These are phyloP conservation scores for Scolecobasidium constrictum DNA, from an alignment of 2,329 filamentous ascomycete genomes.

Conservation along the genomic window DNA sequence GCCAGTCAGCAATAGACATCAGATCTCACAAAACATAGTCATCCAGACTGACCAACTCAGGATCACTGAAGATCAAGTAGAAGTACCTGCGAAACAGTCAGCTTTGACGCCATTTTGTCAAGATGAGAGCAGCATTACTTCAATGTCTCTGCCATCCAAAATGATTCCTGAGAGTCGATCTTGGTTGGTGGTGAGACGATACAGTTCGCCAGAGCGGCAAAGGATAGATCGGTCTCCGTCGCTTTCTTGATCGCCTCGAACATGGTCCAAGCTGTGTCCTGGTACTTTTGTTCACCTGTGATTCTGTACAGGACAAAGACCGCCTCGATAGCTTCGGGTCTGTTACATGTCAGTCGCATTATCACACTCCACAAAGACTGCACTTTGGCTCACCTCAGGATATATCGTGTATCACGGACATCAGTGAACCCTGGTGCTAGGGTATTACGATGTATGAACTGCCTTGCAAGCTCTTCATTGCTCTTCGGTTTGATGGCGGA, in stretches of 20 bases:
- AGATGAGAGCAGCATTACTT: too few species aligned
- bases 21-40: constrained; percentile 45
- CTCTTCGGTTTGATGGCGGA: constrained; percentile 1
- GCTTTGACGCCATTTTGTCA: too few species aligned
- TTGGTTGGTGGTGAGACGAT: constrained; percentile 23
- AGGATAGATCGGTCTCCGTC: constrained; percentile 33
- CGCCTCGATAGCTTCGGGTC: constrained; percentile 49
- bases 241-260: constrained; percentile 33
- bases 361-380: too few species aligned
- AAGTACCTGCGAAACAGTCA: constrained; percentile 56
- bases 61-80: constrained; percentile 66
- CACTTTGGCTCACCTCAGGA: constrained; percentile 23
- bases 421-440: constrained; percentile 33
- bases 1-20: neutral
- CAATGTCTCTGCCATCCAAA: constrained; percentile 82
- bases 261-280: constrained; percentile 39
- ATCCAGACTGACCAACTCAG: constrained; percentile 54
- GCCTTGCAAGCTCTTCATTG: constrained; percentile 4
- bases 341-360: too few species aligned
- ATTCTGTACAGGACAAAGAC: constrained; percentile 51
- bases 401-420: constrained; percentile 34
- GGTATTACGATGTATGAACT: constrained; percentile 11
- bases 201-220: constrained; percentile 33
- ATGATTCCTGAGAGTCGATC: constrained; percentile 48
- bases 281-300: constrained; percentile 40